Evolutionary conservation across 148 eudicot species (phyloP).

Genomic region (Vaccinium corymbosum): DNA sequence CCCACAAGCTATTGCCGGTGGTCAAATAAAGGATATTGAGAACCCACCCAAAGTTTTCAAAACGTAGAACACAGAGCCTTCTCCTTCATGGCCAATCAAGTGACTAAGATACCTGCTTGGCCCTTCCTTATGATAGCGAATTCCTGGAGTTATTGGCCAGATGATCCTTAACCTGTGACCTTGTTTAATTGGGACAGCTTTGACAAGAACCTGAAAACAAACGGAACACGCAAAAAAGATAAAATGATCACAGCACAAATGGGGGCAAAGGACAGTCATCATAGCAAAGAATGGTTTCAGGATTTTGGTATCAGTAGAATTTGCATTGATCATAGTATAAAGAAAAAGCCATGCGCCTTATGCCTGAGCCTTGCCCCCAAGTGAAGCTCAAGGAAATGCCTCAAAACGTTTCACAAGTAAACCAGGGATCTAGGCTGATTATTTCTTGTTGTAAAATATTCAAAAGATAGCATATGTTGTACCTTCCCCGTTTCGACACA

Average conservation of each 20-base stretch:
- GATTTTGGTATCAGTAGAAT: constrained; percentile 8
- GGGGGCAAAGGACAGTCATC: neutral
- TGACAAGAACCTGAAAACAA: constrained; percentile 71
- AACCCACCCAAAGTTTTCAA: constrained; percentile 92
- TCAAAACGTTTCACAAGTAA: constrained; percentile 4
- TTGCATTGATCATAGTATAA: neutral
- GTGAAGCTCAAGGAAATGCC: neutral
- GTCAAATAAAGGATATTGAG: constrained; percentile 24
- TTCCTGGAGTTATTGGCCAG: constrained; percentile 86
- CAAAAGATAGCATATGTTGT: neutral
- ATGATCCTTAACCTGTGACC: constrained; percentile 67
- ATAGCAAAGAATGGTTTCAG: neutral
- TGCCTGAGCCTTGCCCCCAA: neutral
- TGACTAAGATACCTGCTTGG: constrained; percentile 92
- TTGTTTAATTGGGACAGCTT: constrained; percentile 84
- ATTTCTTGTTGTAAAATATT: neutral
- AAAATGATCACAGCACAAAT: neutral
- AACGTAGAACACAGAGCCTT: constrained; percentile 89
- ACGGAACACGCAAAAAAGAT: constrained; percentile 8
- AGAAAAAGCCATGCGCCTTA: neutral
- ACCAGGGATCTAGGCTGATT: neutral
- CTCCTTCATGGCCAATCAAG: constrained; percentile 99
- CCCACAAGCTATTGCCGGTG: constrained; percentile 8
- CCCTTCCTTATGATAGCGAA: constrained; percentile 80
- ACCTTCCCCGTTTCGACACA: neutral